Percentiles rank a stretch among this genome's conserved stretches.
Conservation (phyloP, 2,329 filamentous ascomycete genomes). For the Stylonectria norvegica region DNA sequence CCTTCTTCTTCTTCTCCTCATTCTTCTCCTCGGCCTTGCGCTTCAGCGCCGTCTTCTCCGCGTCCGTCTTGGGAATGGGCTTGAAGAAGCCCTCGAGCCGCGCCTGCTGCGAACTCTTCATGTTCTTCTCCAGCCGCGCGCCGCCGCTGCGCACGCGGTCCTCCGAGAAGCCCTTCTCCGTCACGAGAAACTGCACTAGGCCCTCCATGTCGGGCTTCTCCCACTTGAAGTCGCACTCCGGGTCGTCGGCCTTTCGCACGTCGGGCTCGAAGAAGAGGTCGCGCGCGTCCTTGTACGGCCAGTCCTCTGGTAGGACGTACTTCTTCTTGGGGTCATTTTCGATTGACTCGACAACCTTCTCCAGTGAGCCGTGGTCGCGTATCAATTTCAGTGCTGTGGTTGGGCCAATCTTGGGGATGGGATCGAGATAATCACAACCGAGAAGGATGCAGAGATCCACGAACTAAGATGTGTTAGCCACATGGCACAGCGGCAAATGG, state of each 20-base stretch:
- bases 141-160: slow-evolving; percentile 82
- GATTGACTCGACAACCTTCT: slow-evolving; percentile 80
- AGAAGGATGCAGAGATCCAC: slow-evolving; percentile 97
- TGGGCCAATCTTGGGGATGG: slow-evolving; percentile 90
- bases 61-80: slow-evolving; percentile 80
- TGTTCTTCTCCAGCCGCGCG: slow-evolving; percentile 77
- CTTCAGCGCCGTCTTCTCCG: slow-evolving; percentile 81
- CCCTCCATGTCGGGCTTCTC: slow-evolving; percentile 88
- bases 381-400: slow-evolving; percentile 91
- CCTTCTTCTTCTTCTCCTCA: slow-evolving; percentile 90
- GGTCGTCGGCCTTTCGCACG: slow-evolving; percentile 76
- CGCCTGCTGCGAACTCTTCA: slow-evolving; percentile 87
- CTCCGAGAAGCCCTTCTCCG: slow-evolving; percentile 95
- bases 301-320: slow-evolving; percentile 88
- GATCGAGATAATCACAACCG: slow-evolving; percentile 96
- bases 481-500: background rate
- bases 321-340: slow-evolving; percentile 74
- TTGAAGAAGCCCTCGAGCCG: slow-evolving; percentile 97
- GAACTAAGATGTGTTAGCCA: slow-evolving; percentile 56
- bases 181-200: slow-evolving; percentile 82
- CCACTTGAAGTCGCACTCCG: slow-evolving; percentile 97
- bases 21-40: slow-evolving; percentile 90
- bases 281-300: slow-evolving; percentile 90
- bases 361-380: slow-evolving; percentile 82
- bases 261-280: slow-evolving; percentile 90